Evolutionary conservation across 768 basidiomycete species (phyloP).

Genomic region (Paxillus rubicundulus): DNA sequence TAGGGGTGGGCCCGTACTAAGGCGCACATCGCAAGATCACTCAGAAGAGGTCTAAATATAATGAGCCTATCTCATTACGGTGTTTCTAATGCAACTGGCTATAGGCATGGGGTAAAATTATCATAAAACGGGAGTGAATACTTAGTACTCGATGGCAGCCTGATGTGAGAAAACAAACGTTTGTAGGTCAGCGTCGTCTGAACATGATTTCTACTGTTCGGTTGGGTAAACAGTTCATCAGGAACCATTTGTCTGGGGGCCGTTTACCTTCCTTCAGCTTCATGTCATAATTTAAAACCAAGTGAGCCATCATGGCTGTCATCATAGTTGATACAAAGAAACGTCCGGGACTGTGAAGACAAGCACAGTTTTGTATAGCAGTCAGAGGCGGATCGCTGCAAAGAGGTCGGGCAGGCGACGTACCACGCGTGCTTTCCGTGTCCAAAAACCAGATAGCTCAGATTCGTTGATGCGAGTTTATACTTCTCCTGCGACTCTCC

Average conservation of each 20-base stretch:
- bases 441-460: constrained; percentile 36
- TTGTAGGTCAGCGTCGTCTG: constrained; percentile 22
- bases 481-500: constrained; percentile 23
- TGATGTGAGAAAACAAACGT: constrained; percentile 5
- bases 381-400: constrained; percentile 5
- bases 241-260: constrained; percentile 35
- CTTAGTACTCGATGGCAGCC: constrained; percentile 11
- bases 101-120: constrained; percentile 10
- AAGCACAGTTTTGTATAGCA: neutral
- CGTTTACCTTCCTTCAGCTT: constrained; percentile 34
- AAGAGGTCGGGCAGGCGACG: constrained; percentile 7
- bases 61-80: neutral
- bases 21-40: too few species aligned
- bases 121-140: constrained; percentile 7
- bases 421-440: constrained; percentile 36
- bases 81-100: constrained; percentile 2
- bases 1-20: too few species aligned
- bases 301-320: constrained; percentile 40
- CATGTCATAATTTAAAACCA: constrained; percentile 42
- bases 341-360: constrained; percentile 37
- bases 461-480: constrained; percentile 29
- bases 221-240: constrained; percentile 37
- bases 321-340: constrained; percentile 41
- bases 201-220: constrained; percentile 37
- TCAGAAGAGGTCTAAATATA: neutral